These are phyloP conservation scores for Rhododendron molle DNA, from an alignment of 148 eudicot genomes.

Conservation along the genomic window DNA sequence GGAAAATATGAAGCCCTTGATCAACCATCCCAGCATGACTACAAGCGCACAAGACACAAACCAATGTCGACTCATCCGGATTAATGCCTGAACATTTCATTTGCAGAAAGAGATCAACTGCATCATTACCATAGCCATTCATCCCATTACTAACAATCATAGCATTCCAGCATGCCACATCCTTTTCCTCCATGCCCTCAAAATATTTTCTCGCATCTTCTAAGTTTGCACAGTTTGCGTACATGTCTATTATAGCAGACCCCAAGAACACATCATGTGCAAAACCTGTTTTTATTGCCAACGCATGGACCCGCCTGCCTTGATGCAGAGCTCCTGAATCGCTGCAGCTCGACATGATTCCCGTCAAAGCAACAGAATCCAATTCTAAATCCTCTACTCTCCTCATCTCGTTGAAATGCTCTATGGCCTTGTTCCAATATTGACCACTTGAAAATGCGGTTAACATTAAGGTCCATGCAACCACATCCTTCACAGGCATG, in stretches of 20 bases:
- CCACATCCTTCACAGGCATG: constrained; percentile 41
- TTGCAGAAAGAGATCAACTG: constrained; percentile 30
- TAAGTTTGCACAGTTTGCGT: constrained; percentile 33
- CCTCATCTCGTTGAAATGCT: constrained; percentile 37
- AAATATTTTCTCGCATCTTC: constrained; percentile 33
- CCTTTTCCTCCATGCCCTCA: constrained; percentile 35
- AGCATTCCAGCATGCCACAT: constrained; percentile 54
- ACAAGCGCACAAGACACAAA: constrained; percentile 45
- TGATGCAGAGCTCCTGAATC: constrained; percentile 34
- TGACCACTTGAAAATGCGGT: constrained; percentile 36
- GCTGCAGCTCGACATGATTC: constrained; percentile 41
- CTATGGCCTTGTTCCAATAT: constrained; percentile 29
- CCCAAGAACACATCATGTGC: constrained; percentile 39
- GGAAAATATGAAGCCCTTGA: constrained; percentile 41
- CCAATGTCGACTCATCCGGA: constrained; percentile 51
- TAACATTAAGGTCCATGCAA: constrained; percentile 57
- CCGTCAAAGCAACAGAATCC: constrained; percentile 38
- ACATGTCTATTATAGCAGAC: constrained; percentile 48
- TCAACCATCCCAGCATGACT: constrained; percentile 53
- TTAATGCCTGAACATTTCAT: constrained; percentile 33
- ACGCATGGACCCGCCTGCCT: constrained; percentile 36
- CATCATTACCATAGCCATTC: constrained; percentile 38
- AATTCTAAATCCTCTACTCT: constrained; percentile 19
- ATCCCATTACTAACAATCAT: constrained; percentile 48
- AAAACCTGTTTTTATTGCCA: constrained; percentile 39